These are phyloP conservation scores for Zalaria obscura DNA, from an alignment of 2,329 filamentous ascomycete genomes.

Conservation along the genomic window DNA sequence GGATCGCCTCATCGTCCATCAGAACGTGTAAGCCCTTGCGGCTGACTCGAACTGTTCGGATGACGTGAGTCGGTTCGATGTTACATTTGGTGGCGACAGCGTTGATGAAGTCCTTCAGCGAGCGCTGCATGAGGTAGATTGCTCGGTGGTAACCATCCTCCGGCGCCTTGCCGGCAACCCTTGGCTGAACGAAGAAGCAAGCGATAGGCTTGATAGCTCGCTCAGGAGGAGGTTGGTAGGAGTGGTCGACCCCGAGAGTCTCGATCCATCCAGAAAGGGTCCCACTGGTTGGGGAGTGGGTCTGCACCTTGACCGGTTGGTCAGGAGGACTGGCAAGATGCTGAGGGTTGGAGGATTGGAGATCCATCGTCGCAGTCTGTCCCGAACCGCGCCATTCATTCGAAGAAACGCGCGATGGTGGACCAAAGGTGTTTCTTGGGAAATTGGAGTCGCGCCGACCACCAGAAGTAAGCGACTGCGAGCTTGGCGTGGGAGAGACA, in stretches of 20 bases:
- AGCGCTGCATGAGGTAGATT: slow-evolving; percentile 70
- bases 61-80: slow-evolving; percentile 57
- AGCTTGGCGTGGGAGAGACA: slow-evolving; percentile 35
- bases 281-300: slow-evolving; percentile 45
- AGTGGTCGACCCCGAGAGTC: slow-evolving; percentile 74
- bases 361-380: slow-evolving; percentile 37
- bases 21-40: slow-evolving; percentile 66
- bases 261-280: slow-evolving; percentile 75
- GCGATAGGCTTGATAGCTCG: slow-evolving; percentile 59
- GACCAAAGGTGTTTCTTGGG: slow-evolving; percentile 27
- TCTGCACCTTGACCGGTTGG: slow-evolving; percentile 41
- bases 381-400: slow-evolving; percentile 33
- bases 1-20: slow-evolving; percentile 80
- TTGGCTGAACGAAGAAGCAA: slow-evolving; percentile 68
- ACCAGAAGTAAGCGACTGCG: slow-evolving; percentile 27
- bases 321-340: slow-evolving; percentile 32
- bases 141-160: slow-evolving; percentile 61
- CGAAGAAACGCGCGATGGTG: slow-evolving; percentile 29
- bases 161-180: slow-evolving; percentile 32
- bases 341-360: slow-evolving; percentile 21
- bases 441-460: slow-evolving; percentile 26
- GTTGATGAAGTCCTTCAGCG: slow-evolving; percentile 56
- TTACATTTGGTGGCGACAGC: slow-evolving; percentile 68
- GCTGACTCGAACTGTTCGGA: slow-evolving; percentile 58
- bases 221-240: slow-evolving; percentile 68